Conservation (phyloP, 1,139 yeast genomes). For the Sporopachydermia cereana region DNA sequence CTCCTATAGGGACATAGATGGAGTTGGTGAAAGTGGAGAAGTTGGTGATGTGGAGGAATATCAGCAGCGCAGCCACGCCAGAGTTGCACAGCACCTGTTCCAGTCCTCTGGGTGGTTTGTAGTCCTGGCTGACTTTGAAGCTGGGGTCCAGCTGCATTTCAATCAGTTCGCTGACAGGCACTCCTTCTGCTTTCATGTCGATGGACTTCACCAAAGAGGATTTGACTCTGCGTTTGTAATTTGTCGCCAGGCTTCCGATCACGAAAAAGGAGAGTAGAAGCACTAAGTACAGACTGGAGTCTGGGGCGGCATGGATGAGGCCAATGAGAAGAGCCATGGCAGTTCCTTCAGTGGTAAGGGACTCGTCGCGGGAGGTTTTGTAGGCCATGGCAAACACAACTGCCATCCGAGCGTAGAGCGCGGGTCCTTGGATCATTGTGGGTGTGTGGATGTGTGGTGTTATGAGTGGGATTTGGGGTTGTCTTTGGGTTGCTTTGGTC, state of each 20-base stretch:
- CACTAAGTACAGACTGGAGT: background rate
- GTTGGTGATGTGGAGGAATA: background rate
- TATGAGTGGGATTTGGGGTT: no score
- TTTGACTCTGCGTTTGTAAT: background rate
- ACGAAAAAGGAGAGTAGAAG: constrained; percentile 2
- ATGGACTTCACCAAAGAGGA: background rate
- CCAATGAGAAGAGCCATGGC: background rate
- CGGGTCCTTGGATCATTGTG: background rate
- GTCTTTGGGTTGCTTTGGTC: no score
- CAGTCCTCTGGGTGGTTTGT: background rate
- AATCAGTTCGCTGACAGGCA: background rate
- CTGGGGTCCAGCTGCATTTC: constrained; percentile 2
- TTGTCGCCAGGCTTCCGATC: background rate
- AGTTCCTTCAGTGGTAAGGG: constrained; percentile 4
- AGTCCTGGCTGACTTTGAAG: background rate
- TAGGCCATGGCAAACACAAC: background rate
- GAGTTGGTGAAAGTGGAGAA: background rate
- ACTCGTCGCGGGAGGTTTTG: background rate
- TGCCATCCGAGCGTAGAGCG: background rate
- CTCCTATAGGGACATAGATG: constrained; percentile 18
- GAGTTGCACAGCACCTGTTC: background rate
- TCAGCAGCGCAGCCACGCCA: background rate
- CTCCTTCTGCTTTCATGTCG: background rate
- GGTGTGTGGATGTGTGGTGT: no score
- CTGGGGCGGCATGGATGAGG: background rate